Base-by-base conservation (phyloP, 768 basidiomycete genomes). In the Collybia mongolica region DNA sequence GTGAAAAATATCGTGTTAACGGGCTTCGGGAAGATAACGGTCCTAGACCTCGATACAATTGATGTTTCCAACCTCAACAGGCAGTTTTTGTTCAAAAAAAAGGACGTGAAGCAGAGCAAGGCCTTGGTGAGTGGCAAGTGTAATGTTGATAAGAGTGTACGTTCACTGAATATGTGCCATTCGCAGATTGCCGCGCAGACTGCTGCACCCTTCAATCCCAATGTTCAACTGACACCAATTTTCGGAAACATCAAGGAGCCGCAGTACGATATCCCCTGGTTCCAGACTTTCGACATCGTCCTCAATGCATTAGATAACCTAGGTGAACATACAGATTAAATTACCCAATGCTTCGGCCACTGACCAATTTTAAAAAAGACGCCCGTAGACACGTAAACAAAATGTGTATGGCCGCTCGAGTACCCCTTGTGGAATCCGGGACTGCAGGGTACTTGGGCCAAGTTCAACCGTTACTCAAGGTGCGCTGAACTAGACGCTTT, bases 391-490 rank as follows among this genome's bases (percentile, higher is more conserved):
- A 98, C 63, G 94, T 98, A 43, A 98, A 98, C 73, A 89, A 88
- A 63, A 94, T 99, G 86, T 98, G 97, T 66, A 89, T 97, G 77
- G 93, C 96, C 1, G 91, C 90, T 3, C 76, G 80, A 46, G 81
- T 96, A 0, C 95, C 95, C 0, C 76, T 98, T 6, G 92, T 99
- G 18, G 97, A 99, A 63, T 94, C 91, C 7, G 97, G 97, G 2
- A 98, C 97, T 2, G 93, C 93, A 4, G 97, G 97, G 0, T 99
- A 98, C 64, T 77, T 97, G 5, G 97, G 97, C 11, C 97, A 99
- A 63, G 96, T 98, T 0, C 95, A 97, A 54, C 96, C 97, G 18
- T 74, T 98, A 39, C 69, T 93, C 46, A 93, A 93, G 77, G 93
- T 91, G 49, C 46, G 66, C 51, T 6, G 52, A 12, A 38, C 44